Evolutionary conservation across 768 basidiomycete species (phyloP).

Genomic region (Amyloporia xantha): DNA sequence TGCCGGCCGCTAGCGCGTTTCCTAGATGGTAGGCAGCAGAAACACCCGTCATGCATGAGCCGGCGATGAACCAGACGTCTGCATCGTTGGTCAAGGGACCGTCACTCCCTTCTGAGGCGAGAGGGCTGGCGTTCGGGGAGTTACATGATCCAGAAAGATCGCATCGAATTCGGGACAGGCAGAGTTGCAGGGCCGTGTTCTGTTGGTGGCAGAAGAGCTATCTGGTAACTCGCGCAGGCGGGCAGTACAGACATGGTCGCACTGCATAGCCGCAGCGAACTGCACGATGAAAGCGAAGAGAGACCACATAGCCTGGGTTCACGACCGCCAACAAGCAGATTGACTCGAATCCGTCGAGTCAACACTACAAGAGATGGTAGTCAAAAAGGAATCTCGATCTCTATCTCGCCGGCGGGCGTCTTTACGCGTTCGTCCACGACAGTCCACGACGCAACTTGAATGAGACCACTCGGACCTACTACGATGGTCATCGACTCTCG

Average conservation of each 20-base stretch:
- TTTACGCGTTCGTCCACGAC: too few relatives aligned
- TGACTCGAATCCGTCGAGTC: too few relatives aligned
- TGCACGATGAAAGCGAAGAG: neutral
- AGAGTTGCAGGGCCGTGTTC: slow-evolving; percentile 22
- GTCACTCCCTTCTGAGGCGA: slow-evolving; percentile 59
- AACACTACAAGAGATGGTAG: too few relatives aligned
- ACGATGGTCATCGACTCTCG: too few relatives aligned
- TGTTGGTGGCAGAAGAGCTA: slow-evolving; percentile 8
- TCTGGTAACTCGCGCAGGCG: slow-evolving; percentile 12
- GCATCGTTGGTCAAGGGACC: slow-evolving; percentile 52
- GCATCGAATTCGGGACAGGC: slow-evolving; percentile 59
- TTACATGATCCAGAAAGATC: slow-evolving; percentile 73
- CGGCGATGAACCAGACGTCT: slow-evolving; percentile 75
- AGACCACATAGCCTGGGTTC: too few relatives aligned
- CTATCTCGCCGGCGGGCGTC: too few relatives aligned
- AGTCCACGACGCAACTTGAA: too few relatives aligned
- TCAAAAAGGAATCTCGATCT: too few relatives aligned
- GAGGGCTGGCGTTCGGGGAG: slow-evolving; percentile 51
- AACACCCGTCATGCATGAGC: slow-evolving; percentile 74
- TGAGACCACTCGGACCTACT: too few relatives aligned
- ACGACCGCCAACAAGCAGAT: too few relatives aligned
- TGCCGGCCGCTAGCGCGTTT: slow-evolving; percentile 17
- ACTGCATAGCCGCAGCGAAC: neutral
- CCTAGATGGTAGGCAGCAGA: slow-evolving; percentile 70
- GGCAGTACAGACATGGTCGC: slow-evolving; percentile 13